Evolutionary conservation across 2,329 filamentous ascomycete genomes (phyloP), one percentile per base, ranked within the genome.

Genomic region (Nemania bipapillata): DNA sequence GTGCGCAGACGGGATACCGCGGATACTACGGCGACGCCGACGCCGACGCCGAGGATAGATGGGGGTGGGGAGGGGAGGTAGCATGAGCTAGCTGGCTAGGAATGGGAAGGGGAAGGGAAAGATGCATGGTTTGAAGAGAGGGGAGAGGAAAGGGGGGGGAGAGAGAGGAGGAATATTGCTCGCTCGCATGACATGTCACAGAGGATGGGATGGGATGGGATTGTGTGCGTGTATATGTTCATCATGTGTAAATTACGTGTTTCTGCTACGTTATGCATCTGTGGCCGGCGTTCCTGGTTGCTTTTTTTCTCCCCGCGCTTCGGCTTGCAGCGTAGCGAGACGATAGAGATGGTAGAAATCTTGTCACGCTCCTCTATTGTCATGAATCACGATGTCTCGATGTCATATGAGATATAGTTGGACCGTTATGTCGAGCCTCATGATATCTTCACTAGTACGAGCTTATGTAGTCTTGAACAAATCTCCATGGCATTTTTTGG

Each of bases 251-350:
- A 26, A 40, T 56, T 37, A 15, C 35, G 20, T 40, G 4, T 24
- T 17, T 40, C 53, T 40, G n/a, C 17, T 24, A 52, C 37, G 22
- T n/a, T 56, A 56, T 66, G 59, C 66, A 67, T 65, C 28, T 59
- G 11, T 52, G 63, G 55, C 63, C 60, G 69, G 69, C 66, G 69
- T 71, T 70, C 15, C 26, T 64, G 63, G 60, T 69, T 58, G 47
- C 28, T 47, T 71, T 58, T 56, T 11, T 49, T 26, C 30, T 56
- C 57, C 17, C 57, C 24, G 22, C 42, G 28, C 35, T 45, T 28
- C 49, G 28, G 15, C 50, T 53, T 59, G 20, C 55, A 47, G 63
- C 47, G 49, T 30, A 42, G 63, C 53, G 63, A 50, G 61, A 53
- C 11, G 55, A 60, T 61, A 54, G 53, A 64, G 47, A 67, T 53